A percentile compares a stretch with the other conserved stretches of the same genome.
Conservation (phyloP, 2,329 filamentous ascomycete genomes). For the Aphanocladium album region DNA sequence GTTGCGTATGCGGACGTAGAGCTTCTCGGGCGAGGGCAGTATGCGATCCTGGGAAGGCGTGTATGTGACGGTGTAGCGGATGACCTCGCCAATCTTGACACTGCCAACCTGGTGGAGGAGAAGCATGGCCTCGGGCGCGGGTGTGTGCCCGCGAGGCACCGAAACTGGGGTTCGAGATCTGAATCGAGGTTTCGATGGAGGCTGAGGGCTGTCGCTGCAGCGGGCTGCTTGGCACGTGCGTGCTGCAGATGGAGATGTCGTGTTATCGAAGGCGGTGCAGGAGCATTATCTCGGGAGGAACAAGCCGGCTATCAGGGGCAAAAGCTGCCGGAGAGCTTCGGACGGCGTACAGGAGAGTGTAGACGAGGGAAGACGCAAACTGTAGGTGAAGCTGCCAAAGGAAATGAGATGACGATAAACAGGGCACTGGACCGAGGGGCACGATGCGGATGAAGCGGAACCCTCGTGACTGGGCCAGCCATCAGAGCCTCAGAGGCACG, state of each 20-base stretch:
- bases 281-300: background rate
- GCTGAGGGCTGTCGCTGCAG: background rate
- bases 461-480: background rate
- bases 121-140: slow-evolving; percentile 57
- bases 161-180: background rate
- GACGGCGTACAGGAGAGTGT: background rate
- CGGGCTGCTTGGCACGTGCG: slow-evolving; percentile 8
- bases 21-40: slow-evolving; percentile 72
- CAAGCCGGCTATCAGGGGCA: too few relatives aligned
- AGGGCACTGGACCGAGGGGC: background rate
- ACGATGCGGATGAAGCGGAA: slow-evolving; percentile 7
- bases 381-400: background rate
- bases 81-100: slow-evolving; percentile 90
- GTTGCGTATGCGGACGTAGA: slow-evolving; percentile 87
- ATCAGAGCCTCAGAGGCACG: background rate
- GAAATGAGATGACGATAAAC: slow-evolving; percentile 1
- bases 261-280: slow-evolving; percentile 5
- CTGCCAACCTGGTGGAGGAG: slow-evolving; percentile 85
- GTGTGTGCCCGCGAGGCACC: slow-evolving; percentile 1
- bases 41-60: slow-evolving; percentile 85
- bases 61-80: slow-evolving; percentile 90
- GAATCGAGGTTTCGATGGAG: background rate
- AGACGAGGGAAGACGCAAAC: background rate
- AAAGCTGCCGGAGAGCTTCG: background rate
- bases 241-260: background rate